Evolutionary conservation across 2,329 filamentous ascomycete species (phyloP).

Genomic region (Chaetomium globosum): DNA sequence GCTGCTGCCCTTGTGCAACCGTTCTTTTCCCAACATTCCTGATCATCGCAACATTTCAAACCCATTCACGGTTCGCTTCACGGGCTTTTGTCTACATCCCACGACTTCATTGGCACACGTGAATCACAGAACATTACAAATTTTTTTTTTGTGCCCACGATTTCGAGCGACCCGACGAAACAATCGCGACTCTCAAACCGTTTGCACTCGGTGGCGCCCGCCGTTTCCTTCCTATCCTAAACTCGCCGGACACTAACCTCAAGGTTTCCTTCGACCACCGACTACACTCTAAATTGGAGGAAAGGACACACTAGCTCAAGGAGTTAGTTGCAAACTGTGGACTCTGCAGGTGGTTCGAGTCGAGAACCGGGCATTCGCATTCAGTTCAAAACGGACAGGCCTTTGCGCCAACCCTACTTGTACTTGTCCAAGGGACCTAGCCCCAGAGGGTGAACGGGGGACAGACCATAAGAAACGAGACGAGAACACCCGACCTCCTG

Average conservation of each 20-base stretch:
- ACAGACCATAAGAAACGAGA: conserved; percentile 21
- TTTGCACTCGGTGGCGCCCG: neutral
- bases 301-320: neutral
- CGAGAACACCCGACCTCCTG: conserved; percentile 40
- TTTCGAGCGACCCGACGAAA: neutral
- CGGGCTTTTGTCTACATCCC: neutral
- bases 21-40: conserved; percentile 3
- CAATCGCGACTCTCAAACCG: conserved; percentile 6
- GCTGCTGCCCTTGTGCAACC: conserved; percentile 19
- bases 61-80: conserved; percentile 4
- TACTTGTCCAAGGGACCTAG: conserved; percentile 11
- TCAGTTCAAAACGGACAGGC: neutral
- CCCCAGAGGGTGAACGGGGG: conserved; percentile 12
- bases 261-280: neutral
- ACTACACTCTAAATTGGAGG: neutral
- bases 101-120: neutral
- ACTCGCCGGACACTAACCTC: conserved; percentile 1
- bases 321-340: neutral
- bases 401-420: conserved; percentile 8
- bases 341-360: neutral
- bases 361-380: conserved; percentile 11
- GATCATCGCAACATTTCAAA: neutral
- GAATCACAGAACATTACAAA: neutral
- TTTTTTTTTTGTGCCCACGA: neutral
- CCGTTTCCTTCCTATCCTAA: neutral